Evolutionary conservation across 192 early-diverging fungal species (phyloP).

Genomic region (Neocallimastix lanati): DNA sequence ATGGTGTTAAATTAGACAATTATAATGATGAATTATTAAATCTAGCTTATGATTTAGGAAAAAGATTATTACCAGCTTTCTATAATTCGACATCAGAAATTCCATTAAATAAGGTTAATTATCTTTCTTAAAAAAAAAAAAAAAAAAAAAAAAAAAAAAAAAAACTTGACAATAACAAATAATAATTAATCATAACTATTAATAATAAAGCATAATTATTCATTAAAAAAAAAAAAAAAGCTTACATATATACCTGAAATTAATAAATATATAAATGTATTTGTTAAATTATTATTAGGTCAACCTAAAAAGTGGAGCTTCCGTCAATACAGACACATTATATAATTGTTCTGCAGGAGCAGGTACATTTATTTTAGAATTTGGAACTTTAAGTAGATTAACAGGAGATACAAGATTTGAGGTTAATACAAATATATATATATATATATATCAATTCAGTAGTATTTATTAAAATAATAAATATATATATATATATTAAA

Average conservation of each 20-base stretch:
- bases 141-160: neutral
- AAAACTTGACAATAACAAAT: too few species aligned
- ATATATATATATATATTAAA: neutral
- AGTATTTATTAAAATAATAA: too few species aligned
- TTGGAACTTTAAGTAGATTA: conserved; percentile 73
- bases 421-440: conserved; percentile 7
- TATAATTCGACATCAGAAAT: conserved; percentile 54
- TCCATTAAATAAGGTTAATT: conserved; percentile 57
- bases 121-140: neutral
- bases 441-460: too few species aligned
- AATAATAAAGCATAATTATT: too few species aligned
- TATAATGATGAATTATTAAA: conserved; percentile 67
- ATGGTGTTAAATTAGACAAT: conserved; percentile 31
- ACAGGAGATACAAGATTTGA: conserved; percentile 66
- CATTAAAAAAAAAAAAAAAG: too few species aligned
- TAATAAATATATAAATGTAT: too few species aligned
- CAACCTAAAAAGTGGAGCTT: conserved; percentile 57
- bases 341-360: conserved; percentile 63
- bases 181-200: too few species aligned
- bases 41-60: conserved; percentile 59
- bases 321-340: conserved; percentile 45
- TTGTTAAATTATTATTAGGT: conserved; percentile 9
- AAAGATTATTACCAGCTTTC: conserved; percentile 77
- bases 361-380: conserved; percentile 83
- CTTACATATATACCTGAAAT: too few species aligned